Evolutionary conservation across 2,329 filamentous ascomycete genomes (phyloP).

Genomic region (Aureobasidium sp.): DNA sequence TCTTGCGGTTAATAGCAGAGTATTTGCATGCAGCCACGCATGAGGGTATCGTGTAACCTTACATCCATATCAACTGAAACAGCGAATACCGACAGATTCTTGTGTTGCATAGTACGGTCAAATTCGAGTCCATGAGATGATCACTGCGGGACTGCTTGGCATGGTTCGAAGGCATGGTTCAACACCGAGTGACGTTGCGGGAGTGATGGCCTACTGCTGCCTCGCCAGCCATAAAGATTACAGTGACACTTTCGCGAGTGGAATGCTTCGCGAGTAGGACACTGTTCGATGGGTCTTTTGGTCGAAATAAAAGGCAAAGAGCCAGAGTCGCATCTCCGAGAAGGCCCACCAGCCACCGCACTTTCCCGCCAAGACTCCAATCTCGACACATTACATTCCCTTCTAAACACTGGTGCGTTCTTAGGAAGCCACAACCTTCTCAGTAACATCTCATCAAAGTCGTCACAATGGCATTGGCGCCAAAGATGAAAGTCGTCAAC

Average conservation of each 20-base stretch:
- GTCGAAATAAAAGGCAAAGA: not conserved
- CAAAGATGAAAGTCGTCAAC: not conserved
- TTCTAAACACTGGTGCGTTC: not conserved
- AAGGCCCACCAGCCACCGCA: not conserved
- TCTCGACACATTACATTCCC: not conserved
- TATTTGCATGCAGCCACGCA: not conserved
- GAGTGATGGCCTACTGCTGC: not conserved
- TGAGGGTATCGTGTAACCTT: not conserved
- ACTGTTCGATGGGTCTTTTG: not conserved
- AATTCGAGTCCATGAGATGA: constrained; percentile 34
- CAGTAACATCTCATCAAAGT: too few species aligned
- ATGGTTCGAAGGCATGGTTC: not conserved
- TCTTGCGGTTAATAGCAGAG: not conserved
- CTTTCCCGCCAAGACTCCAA: not conserved
- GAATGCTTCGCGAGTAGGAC: not conserved
- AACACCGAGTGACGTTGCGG: not conserved
- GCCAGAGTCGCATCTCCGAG: not conserved
- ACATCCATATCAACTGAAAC: not conserved
- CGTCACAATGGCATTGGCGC: not conserved
- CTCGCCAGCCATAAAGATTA: not conserved
- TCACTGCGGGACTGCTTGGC: not conserved
- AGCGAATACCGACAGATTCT: not conserved
- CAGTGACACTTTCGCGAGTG: not conserved
- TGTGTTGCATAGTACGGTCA: constrained; percentile 54
- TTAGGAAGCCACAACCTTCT: not conserved